phyloP scores from a whole-genome alignment of 1,284 basidiomycete genomes.

The Rhizoctonia solani region DNA sequence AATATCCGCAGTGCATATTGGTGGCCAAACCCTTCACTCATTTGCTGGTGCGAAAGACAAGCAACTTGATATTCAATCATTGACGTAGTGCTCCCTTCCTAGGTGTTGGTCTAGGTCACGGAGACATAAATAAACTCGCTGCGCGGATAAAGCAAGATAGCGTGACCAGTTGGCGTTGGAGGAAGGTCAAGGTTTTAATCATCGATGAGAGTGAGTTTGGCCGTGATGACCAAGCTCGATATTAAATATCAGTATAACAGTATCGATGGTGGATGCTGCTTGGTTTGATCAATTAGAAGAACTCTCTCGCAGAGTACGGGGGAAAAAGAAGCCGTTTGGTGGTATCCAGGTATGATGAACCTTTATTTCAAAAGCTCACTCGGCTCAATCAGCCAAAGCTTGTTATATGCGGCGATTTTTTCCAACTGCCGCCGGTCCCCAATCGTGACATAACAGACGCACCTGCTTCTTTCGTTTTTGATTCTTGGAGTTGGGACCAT shows the following conservation, averaged over 20 bases:
- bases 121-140: slow-evolving; percentile 64
- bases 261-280: slow-evolving; percentile 96
- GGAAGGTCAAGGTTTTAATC: slow-evolving; percentile 78
- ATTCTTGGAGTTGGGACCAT: slow-evolving; percentile 72
- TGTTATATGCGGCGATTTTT: slow-evolving; percentile 90
- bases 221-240: neutral
- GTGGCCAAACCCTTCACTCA: slow-evolving; percentile 60
- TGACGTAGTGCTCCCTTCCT: no score
- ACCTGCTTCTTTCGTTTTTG: slow-evolving; percentile 72
- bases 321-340: slow-evolving; percentile 76
- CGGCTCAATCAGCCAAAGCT: slow-evolving; percentile 49
- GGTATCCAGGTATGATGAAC: slow-evolving; percentile 89
- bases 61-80: no score
- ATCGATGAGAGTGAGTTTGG: slow-evolving; percentile 84
- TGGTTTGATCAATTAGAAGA: slow-evolving; percentile 86
- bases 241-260: slow-evolving; percentile 50
- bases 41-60: slow-evolving; percentile 51
- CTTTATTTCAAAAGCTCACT: neutral
- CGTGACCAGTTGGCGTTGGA: slow-evolving; percentile 71
- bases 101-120: slow-evolving; percentile 74
- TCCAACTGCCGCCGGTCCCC: slow-evolving; percentile 89
- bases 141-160: slow-evolving; percentile 72
- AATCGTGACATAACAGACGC: slow-evolving; percentile 48
- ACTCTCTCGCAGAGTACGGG: slow-evolving; percentile 67
- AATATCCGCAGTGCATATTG: slow-evolving; percentile 62